Conservation (phyloP, 2,329 filamentous ascomycete genomes). For the Diaporthe sp. region DNA sequence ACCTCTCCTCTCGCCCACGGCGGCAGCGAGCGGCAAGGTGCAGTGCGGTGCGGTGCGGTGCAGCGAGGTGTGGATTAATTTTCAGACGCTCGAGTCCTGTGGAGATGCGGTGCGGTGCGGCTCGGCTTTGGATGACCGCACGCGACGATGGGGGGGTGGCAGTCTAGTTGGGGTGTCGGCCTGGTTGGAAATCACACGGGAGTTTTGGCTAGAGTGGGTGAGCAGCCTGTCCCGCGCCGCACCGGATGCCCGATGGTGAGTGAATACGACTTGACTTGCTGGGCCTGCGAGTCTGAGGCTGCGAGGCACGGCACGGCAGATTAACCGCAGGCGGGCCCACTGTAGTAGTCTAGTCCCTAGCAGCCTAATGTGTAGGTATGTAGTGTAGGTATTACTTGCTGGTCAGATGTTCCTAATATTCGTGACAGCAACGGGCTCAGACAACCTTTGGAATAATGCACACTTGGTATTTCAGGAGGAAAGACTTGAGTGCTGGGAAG, state of each 20-base stretch:
- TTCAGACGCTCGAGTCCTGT: background rate
- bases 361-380: no score
- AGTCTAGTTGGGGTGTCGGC: constrained; percentile 22
- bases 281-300: constrained; percentile 13
- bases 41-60: background rate
- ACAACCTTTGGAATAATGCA: background rate
- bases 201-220: constrained; percentile 10
- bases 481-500: background rate
- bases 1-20: constrained; percentile 22
- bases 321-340: constrained; percentile 9
- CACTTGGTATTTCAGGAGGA: background rate
- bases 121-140: constrained; percentile 25
- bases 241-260: constrained; percentile 19
- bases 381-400: background rate
- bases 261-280: background rate
- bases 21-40: constrained; percentile 20
- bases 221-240: constrained; percentile 29
- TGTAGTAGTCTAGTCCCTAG: no score
- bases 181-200: constrained; percentile 17
- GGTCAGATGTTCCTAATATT: background rate
- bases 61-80: background rate
- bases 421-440: background rate
- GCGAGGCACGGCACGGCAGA: constrained; percentile 20
- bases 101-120: constrained; percentile 8
- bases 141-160: constrained; percentile 25